Percentiles rank a stretch among this genome's conserved stretches.
These are phyloP conservation scores for Claviceps sp. DNA, from an alignment of 2,329 filamentous ascomycete species.

Conservation along the genomic window DNA sequence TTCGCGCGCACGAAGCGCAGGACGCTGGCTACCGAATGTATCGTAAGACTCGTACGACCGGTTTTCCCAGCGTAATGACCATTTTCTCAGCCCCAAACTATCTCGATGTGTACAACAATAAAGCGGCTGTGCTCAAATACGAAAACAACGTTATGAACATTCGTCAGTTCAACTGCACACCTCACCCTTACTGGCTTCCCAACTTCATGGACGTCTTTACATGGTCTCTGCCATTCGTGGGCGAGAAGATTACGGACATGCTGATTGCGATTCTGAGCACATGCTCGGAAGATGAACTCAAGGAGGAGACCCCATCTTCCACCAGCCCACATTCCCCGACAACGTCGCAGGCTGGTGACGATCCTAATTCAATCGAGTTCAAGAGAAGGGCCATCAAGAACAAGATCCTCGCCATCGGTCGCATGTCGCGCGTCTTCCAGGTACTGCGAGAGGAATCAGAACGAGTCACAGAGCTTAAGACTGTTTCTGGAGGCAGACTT, in stretches of 20 bases:
- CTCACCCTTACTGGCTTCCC: conserved; percentile 96
- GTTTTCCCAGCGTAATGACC: conserved; percentile 98
- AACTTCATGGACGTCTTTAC: conserved; percentile 99
- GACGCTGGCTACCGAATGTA: conserved; percentile 99
- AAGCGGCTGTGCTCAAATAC: conserved; percentile 96
- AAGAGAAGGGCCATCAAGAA: conserved; percentile 98
- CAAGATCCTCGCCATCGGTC: conserved; percentile 96
- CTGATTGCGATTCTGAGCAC: conserved; percentile 96
- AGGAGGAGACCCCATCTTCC: conserved; percentile 67
- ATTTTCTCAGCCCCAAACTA: conserved; percentile 99
- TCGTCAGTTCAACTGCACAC: conserved; percentile 97
- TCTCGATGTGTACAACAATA: conserved; percentile 99
- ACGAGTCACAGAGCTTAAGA: conserved; percentile 94
- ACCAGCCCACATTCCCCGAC: conserved; percentile 48
- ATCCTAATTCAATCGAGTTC: conserved; percentile 81
- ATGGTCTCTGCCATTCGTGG: conserved; percentile 98
- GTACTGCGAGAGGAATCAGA: conserved; percentile 95
- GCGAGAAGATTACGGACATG: conserved; percentile 99
- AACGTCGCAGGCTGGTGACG: conserved; percentile 32
- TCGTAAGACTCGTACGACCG: conserved; percentile 92
- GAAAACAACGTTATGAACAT: conserved; percentile 99
- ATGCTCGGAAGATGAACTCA: conserved; percentile 96
- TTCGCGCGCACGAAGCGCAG: conserved; percentile 95
- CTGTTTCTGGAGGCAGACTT: conserved; percentile 79
- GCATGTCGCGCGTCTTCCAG: conserved; percentile 94